A percentile compares a stretch with the other conserved stretches of the same genome.
phyloP scores from a whole-genome alignment of 768 basidiomycete species.

The Rhizopogon salebrosus region DNA sequence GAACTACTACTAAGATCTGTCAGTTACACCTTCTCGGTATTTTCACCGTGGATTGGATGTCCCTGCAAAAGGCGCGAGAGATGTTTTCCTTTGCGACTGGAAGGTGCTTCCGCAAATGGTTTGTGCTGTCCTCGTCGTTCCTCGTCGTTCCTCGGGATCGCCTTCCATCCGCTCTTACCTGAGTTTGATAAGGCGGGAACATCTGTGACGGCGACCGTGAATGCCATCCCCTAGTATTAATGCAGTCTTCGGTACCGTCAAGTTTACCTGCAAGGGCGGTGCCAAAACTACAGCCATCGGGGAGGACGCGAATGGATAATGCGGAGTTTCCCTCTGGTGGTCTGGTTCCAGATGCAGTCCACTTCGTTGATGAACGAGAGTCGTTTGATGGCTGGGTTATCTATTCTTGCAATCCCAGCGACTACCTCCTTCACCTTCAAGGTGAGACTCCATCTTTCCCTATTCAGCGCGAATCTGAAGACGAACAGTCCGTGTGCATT shows the following conservation, averaged over 20 bases:
- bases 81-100: conserved; percentile 26
- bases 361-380: conserved; percentile 8
- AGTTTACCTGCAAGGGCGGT: conserved; percentile 14
- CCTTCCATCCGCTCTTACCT: conserved; percentile 15
- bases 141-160: conserved; percentile 28
- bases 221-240: conserved; percentile 15
- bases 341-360: conserved; percentile 15
- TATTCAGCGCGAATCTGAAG: conserved; percentile 13
- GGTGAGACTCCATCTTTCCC: conserved; percentile 10
- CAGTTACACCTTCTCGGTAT: conserved; percentile 39
- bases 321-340: conserved; percentile 13
- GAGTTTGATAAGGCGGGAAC: conserved; percentile 17
- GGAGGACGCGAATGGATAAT: conserved; percentile 13
- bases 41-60: conserved; percentile 23
- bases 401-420: conserved; percentile 9
- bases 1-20: conserved; percentile 39
- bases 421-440: conserved; percentile 6
- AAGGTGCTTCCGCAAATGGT: conserved; percentile 24
- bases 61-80: conserved; percentile 6
- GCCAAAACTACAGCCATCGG: conserved; percentile 10
- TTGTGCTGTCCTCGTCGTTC: conserved; percentile 25
- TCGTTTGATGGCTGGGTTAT: conserved; percentile 12
- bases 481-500: conserved; percentile 13
- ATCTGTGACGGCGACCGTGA: background rate
- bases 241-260: conserved; percentile 16